A percentile compares a stretch with the other conserved stretches of the same genome.
Conservation (phyloP, 2,329 filamentous ascomycete genomes). For the Fusarium kyushuense region DNA sequence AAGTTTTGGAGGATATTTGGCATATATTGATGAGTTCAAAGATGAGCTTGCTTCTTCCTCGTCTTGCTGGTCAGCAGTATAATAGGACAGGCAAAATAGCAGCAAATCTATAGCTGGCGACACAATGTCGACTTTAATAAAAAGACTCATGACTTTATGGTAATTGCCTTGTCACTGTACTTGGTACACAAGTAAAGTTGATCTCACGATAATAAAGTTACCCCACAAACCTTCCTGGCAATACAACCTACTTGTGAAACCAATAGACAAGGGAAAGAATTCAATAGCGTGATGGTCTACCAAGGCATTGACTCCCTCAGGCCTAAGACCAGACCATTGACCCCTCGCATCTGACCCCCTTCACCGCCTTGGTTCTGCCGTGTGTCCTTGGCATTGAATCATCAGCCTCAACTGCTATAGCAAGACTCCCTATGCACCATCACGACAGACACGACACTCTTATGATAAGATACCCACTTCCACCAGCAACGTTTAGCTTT, state of each 20-base stretch:
- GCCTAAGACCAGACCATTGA: background rate
- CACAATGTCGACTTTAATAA: background rate
- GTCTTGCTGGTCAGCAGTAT: too few species aligned
- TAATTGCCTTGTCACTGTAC: background rate
- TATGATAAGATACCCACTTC: conserved; percentile 40
- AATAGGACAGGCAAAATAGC: too few species aligned
- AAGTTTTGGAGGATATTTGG: too few species aligned
- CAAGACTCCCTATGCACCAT: conserved; percentile 26
- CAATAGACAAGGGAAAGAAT: too few species aligned
- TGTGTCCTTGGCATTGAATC: conserved; percentile 13
- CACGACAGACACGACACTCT: conserved; percentile 26
- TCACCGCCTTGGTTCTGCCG: conserved; percentile 46
- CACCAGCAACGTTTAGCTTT: conserved; percentile 27
- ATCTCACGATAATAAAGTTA: background rate
- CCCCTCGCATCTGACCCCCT: background rate
- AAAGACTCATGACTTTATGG: background rate
- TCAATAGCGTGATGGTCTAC: too few species aligned
- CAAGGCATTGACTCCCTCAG: too few species aligned
- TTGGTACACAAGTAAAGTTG: background rate
- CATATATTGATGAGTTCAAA: too few species aligned
- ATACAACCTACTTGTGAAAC: background rate
- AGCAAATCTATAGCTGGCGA: background rate
- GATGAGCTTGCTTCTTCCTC: too few species aligned
- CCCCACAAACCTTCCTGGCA: background rate
- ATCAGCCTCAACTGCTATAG: conserved; percentile 25